These are phyloP conservation scores for Hemileccinum rubropunctum DNA, from an alignment of 768 basidiomycete species.

Conservation along the genomic window DNA sequence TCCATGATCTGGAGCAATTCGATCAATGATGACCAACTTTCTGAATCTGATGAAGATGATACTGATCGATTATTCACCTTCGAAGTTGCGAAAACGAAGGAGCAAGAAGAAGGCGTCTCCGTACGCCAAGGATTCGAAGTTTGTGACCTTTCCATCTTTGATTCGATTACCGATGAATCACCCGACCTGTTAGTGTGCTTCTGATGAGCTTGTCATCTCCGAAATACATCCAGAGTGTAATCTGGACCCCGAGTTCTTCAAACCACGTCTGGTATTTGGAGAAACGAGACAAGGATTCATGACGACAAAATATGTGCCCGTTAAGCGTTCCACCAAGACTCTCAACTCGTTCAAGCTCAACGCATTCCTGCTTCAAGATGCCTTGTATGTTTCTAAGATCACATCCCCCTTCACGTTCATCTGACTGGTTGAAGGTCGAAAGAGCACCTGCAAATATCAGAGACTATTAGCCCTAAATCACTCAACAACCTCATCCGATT, in stretches of 20 bases:
- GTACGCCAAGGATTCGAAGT: conserved; percentile 47
- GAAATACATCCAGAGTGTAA: conserved; percentile 21
- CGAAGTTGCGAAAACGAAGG: conserved; percentile 53
- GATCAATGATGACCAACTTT: conserved; percentile 20
- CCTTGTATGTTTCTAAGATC: conserved; percentile 17
- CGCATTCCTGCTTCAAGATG: conserved; percentile 19
- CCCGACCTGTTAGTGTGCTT: conserved; percentile 7
- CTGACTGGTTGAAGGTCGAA: conserved; percentile 17
- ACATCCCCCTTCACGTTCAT: neutral
- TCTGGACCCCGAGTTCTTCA: conserved; percentile 20
- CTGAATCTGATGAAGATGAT: conserved; percentile 36
- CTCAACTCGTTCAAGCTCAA: conserved; percentile 4
- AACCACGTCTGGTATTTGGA: conserved; percentile 37
- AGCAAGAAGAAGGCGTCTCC: conserved; percentile 52
- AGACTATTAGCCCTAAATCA: conserved; percentile 20
- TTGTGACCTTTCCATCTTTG: neutral
- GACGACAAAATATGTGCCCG: conserved; percentile 27
- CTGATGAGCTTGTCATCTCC: conserved; percentile 16
- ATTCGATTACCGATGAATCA: neutral
- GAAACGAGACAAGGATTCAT: conserved; percentile 44
- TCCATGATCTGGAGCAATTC: conserved; percentile 44
- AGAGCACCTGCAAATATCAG: conserved; percentile 27
- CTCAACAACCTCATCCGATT: conserved; percentile 28
- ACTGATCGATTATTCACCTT: conserved; percentile 53
- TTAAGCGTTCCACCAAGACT: conserved; percentile 9